These are phyloP conservation scores for Backusella tuberculispora DNA, from an alignment of 192 early-diverging fungal species.

Conservation along the genomic window DNA sequence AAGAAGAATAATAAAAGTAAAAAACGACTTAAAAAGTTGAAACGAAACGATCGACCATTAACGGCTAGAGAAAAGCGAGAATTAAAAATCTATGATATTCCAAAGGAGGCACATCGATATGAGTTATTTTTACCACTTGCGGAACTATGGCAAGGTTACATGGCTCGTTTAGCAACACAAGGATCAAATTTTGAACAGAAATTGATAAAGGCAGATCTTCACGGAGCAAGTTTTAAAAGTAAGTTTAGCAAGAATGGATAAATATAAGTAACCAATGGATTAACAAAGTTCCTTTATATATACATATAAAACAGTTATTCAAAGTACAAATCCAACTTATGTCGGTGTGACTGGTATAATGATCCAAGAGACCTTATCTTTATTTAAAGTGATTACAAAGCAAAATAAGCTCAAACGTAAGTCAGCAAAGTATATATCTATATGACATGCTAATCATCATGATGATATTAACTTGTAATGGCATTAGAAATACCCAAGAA, in stretches of 20 bases:
- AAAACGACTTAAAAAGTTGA: conserved; percentile 34
- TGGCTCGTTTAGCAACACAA: conserved; percentile 56
- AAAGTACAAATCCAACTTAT: conserved; percentile 78
- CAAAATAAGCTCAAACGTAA: conserved; percentile 65
- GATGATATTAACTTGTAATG: not conserved
- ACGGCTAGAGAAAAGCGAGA: conserved; percentile 66
- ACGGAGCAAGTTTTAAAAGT: conserved; percentile 81
- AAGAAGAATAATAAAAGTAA: not conserved
- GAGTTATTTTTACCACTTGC: conserved; percentile 74
- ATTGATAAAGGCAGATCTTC: conserved; percentile 81
- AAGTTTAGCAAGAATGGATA: conserved; percentile 9
- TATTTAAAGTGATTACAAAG: conserved; percentile 76
- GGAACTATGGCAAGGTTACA: conserved; percentile 78
- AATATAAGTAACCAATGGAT: no score
- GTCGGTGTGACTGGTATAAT: conserved; percentile 81
- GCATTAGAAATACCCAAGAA: conserved; percentile 19
- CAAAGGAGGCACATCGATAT: conserved; percentile 59
- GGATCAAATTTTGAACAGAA: conserved; percentile 48
- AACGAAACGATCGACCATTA: conserved; percentile 56
- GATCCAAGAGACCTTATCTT: conserved; percentile 88
- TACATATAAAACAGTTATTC: conserved; percentile 50
- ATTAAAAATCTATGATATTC: conserved; percentile 67
- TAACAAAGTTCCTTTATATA: not conserved
- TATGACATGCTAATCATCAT: not conserved
- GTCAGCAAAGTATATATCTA: not conserved